Conservation (phyloP, 2,329 filamentous ascomycete genomes). For the Chaetomium strumarium region DNA sequence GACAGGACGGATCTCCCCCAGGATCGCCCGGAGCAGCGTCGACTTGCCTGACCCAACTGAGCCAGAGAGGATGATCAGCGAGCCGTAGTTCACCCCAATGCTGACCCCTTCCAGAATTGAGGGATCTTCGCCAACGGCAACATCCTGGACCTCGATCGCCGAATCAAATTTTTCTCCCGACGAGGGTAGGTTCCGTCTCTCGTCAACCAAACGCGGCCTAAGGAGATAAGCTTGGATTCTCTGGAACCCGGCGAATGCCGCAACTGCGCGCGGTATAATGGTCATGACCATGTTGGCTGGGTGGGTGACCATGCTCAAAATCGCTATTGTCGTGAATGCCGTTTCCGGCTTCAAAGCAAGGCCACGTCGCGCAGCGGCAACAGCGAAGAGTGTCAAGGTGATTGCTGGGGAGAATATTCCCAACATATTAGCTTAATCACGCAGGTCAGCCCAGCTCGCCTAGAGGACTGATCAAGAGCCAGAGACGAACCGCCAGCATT, state of each 20-base stretch:
- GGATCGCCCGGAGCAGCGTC: conserved; percentile 23
- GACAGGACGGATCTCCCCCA: conserved; percentile 27
- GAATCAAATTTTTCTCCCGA: neutral
- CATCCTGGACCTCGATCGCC: neutral
- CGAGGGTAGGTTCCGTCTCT: neutral
- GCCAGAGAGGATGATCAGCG: conserved; percentile 26
- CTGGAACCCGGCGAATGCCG: conserved; percentile 32
- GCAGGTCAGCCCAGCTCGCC: neutral
- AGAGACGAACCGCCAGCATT: conserved; percentile 34
- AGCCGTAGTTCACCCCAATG: conserved; percentile 22
- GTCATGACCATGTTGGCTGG: conserved; percentile 42
- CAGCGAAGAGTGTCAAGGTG: conserved; percentile 33
- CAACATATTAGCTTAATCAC: conserved; percentile 33
- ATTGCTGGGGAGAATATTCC: conserved; percentile 38
- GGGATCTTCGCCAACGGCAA: neutral
- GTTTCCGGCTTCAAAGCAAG: conserved; percentile 30
- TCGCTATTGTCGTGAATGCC: conserved; percentile 36
- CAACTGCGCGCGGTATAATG: conserved; percentile 31
- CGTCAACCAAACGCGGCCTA: conserved; percentile 1
- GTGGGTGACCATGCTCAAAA: conserved; percentile 36
- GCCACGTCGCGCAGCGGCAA: conserved; percentile 24
- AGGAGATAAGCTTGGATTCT: conserved; percentile 35
- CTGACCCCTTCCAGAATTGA: conserved; percentile 24
- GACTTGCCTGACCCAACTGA: conserved; percentile 30
- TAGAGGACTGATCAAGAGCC: neutral